Base-by-base conservation (phyloP, 2,329 filamentous ascomycete genomes). In the Xylaria sp. region DNA sequence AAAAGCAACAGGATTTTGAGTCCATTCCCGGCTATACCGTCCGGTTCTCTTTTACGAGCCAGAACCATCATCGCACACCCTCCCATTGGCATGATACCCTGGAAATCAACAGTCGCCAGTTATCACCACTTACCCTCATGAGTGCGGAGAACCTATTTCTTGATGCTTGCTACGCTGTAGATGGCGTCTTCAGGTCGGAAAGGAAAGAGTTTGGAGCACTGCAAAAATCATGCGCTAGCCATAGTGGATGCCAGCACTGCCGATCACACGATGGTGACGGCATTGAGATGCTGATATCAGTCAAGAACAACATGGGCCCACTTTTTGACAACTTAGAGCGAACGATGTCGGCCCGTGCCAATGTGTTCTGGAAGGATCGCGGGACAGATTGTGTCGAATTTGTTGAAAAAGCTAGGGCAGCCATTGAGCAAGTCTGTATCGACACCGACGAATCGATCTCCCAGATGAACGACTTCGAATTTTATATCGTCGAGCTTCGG, bases 241-340 rank as follows among this genome's bases (percentile, higher is more conserved):
- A 79, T 13, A 80, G 81, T 56, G 79, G 77, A 17, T 78, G 77
- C 7, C 76, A 74, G 25, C 76, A 78, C 50, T 82, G 79, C 70
- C 77, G 77, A 17, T 80, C 81, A 50, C 78, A 79, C 17, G 79
- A 82, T 29, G 79, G 81, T 45, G 80, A 83, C 47, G 82, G 82
- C 0, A 74, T 86, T 10, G 79, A 82, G 55, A 75, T 87, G 50
- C 77, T 80, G 61, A 76, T 86, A 57, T 79, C 80, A 36, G 75
- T 87, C 39, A 73, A 77, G 31, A 87, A 87, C 73, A 84, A 83
- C 66, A 77, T 86, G 15, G 85, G 85, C 0, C 83, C 84, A 3
- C 74, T 78, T 47, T 84, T 82, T 66, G 77, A 78, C 27, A 81
- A 84, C 63, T 74, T 86, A 45, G 77, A 78, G 39, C 81, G 81